A percentile compares a stretch with the other conserved stretches of the same genome.
Conservation (phyloP, 495 filamentous ascomycete species). For the Aspergillus diversus region DNA sequence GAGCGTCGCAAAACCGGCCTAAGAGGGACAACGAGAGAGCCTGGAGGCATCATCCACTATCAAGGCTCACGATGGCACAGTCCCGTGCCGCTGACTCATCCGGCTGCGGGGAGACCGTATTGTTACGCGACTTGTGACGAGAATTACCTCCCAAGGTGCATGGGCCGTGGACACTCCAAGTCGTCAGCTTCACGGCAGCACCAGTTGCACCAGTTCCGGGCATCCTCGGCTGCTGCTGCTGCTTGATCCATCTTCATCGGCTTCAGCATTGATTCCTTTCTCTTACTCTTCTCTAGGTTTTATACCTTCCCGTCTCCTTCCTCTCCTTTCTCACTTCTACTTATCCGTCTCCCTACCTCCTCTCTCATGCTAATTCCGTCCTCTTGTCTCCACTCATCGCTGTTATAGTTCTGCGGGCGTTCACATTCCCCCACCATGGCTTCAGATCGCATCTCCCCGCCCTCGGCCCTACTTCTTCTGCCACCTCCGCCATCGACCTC, state of each 20-base stretch:
- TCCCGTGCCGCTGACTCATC: conserved; percentile 28
- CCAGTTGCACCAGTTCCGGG: conserved; percentile 3
- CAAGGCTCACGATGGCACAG: not conserved
- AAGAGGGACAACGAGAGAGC: conserved; percentile 13
- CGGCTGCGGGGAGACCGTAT: not conserved
- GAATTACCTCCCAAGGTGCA: too few relatives aligned
- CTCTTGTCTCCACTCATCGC: not conserved
- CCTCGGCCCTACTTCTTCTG: conserved; percentile 50
- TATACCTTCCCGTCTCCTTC: not conserved
- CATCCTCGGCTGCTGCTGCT: conserved; percentile 5
- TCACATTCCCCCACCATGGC: conserved; percentile 28
- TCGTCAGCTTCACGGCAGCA: too few relatives aligned
- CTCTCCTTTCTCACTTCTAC: not conserved
- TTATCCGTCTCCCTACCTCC: not conserved
- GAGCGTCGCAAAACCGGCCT: not conserved
- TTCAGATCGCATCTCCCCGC: conserved; percentile 26
- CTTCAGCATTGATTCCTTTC: not conserved
- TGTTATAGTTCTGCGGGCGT: conserved; percentile 12
- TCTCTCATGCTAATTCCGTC: not conserved
- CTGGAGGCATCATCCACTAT: not conserved
- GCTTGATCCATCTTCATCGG: not conserved
- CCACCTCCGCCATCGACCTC: conserved; percentile 50
- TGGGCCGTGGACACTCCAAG: too few relatives aligned
- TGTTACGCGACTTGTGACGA: too few relatives aligned
- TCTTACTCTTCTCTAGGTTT: not conserved